A percentile compares a stretch with the other conserved stretches of the same genome.
Evolutionary conservation across 441 rosid genomes (phyloP).

Genomic region (Sinapis alba): DNA sequence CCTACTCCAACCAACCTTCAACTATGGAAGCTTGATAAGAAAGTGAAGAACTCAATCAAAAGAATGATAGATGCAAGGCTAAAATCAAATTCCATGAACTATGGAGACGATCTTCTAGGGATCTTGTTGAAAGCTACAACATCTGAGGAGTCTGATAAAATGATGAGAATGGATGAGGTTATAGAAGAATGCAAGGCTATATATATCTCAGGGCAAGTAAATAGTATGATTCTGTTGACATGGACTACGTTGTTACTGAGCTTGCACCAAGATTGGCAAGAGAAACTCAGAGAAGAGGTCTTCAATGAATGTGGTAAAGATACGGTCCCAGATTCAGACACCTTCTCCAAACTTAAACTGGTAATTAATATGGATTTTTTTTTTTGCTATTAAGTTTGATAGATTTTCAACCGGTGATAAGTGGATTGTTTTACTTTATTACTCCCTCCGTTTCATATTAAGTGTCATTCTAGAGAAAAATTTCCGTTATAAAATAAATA

Average conservation of each 20-base stretch:
- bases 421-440: background rate
- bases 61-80: constrained; percentile 42
- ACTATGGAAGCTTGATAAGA: constrained; percentile 56
- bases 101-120: constrained; percentile 63
- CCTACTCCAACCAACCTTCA: constrained; percentile 50
- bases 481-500: too few species aligned
- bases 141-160: constrained; percentile 19
- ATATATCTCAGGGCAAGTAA: constrained; percentile 63
- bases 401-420: background rate
- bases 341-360: constrained; percentile 47
- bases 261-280: constrained; percentile 59
- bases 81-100: constrained; percentile 17
- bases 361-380: constrained; percentile 26
- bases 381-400: background rate
- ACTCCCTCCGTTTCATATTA: too few species aligned
- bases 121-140: constrained; percentile 37
- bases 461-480: too few species aligned
- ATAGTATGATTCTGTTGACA: constrained; percentile 51
- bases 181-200: constrained; percentile 67
- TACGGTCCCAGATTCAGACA: constrained; percentile 45
- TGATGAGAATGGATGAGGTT: constrained; percentile 49
- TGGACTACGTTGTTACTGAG: constrained; percentile 60
- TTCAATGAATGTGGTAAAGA: constrained; percentile 43
- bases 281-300: constrained; percentile 56
- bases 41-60: constrained; percentile 38